phyloP scores from a whole-genome alignment of 2,329 filamentous ascomycete species.

The Grosmannia huntii region DNA sequence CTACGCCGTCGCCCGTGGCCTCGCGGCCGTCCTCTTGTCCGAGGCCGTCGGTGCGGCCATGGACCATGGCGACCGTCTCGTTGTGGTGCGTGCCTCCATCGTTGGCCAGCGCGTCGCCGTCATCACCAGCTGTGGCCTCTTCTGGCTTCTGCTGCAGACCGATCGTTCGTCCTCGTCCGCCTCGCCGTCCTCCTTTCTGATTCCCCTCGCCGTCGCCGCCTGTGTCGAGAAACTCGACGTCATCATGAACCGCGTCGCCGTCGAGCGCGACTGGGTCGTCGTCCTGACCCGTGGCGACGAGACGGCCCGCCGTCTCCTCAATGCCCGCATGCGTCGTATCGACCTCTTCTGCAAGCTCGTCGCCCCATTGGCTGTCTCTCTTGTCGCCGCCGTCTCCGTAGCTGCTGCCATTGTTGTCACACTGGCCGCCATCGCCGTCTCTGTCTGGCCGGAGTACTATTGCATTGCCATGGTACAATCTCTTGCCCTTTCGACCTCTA shows the following conservation, averaged over 20 bases:
- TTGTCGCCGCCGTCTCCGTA: constrained; percentile 33
- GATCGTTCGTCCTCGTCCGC: not conserved
- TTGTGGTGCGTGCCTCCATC: constrained; percentile 39
- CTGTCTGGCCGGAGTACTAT: constrained; percentile 30
- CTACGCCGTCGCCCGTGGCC: constrained; percentile 52
- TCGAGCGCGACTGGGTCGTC: constrained; percentile 60
- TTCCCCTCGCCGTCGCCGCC: constrained; percentile 30
- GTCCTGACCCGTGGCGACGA: constrained; percentile 32
- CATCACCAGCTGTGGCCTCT: constrained; percentile 31
- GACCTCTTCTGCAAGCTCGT: constrained; percentile 45
- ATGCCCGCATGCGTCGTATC: constrained; percentile 43
- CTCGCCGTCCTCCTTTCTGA: not conserved
- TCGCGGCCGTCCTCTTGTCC: constrained; percentile 44
- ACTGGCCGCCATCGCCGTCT: constrained; percentile 32
- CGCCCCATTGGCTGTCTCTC: constrained; percentile 36
- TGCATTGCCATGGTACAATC: constrained; percentile 29
- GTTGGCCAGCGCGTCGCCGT: constrained; percentile 29
- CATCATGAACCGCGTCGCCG: constrained; percentile 51
- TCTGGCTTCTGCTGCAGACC: constrained; percentile 22
- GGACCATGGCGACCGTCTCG: constrained; percentile 39
- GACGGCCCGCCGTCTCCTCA: constrained; percentile 22
- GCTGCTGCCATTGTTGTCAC: constrained; percentile 31
- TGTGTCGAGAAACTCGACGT: constrained; percentile 57
- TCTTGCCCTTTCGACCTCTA: not conserved
- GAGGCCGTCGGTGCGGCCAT: constrained; percentile 45